Evolutionary conservation across 345 rosid species (phyloP), one percentile per base, ranked within the genome.

Genomic region (Erodium maritimum): DNA sequence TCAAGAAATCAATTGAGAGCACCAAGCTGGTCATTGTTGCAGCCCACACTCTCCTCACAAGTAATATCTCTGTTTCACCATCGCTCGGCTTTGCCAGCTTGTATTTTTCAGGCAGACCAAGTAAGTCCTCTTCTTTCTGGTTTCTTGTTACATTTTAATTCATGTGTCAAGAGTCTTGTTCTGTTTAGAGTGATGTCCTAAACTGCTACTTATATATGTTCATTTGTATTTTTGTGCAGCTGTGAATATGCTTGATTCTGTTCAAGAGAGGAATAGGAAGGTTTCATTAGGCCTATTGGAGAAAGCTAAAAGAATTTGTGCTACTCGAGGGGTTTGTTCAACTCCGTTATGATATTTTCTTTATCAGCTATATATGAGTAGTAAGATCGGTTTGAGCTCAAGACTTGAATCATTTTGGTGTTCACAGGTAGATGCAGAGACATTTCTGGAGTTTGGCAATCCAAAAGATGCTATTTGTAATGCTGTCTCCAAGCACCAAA

Each of bases 301-400:
- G 73, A 81, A 76, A 67, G 81, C 83, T 22, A 70, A 76, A 55
- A 61, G 63, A 50, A 73, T 78, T 54, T 75, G 80, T 67, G 56
- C 61, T 3, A 61, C 63, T 64, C 75, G 63, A 64, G 86, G 80
- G 80, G 82, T 80, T 68, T 60, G 52, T 64, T 66, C 16, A 1
- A 24, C 19, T 34, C 56, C 46, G 54, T 60, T 48, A 23, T 14
- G 33, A 21, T 58, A 50, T 25, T 17, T 56, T n/a, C n/a, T n/a
- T n/a, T n/a, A n/a, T n/a, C n/a, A n/a, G n/a, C n/a, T n/a, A n/a
- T n/a, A n/a, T n/a, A n/a, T n/a, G n/a, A n/a, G n/a, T n/a, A n/a
- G n/a, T n/a, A n/a, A n/a, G n/a, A n/a, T n/a, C n/a, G n/a, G n/a
- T n/a, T n/a, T n/a, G n/a, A n/a, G n/a, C n/a, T n/a, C n/a, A n/a